phyloP scores from a whole-genome alignment of 192 early-diverging fungal genomes.

The Coemansia sp. region DNA sequence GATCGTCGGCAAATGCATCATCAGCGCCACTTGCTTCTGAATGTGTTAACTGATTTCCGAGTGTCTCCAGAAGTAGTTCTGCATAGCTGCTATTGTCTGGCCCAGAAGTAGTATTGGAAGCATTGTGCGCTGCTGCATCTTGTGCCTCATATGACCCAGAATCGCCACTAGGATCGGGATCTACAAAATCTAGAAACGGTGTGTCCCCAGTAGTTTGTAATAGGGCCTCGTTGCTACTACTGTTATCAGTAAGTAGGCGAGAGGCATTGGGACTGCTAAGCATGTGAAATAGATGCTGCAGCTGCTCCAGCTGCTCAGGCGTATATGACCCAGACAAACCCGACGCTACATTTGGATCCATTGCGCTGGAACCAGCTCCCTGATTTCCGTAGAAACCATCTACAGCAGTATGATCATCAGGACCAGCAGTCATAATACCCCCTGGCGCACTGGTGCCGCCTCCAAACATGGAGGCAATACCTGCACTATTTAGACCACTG shows the following conservation, averaged over 20 bases:
- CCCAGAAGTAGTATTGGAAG: neutral
- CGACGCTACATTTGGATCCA: constrained; percentile 8
- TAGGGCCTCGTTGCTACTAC: neutral
- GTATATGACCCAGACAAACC: constrained; percentile 17
- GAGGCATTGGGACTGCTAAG: constrained; percentile 14
- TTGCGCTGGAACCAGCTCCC: neutral
- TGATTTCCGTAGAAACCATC: neutral
- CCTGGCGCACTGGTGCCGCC: neutral
- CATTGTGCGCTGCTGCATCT: neutral
- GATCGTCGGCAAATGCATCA: constrained; percentile 3
- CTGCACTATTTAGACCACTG: neutral
- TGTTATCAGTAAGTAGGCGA: constrained; percentile 26
- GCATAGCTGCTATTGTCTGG: constrained; percentile 12
- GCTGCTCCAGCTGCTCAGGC: constrained; percentile 30
- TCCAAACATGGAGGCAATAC: neutral
- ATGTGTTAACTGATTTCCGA: neutral
- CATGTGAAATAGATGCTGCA: constrained; percentile 20
- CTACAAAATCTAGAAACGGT: constrained; percentile 49
- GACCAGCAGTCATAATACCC: neutral
- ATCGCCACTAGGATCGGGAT: constrained; percentile 24
- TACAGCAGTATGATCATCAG: neutral
- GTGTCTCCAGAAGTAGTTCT: constrained; percentile 13
- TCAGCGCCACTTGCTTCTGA: neutral
- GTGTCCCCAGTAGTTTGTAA: constrained; percentile 7
- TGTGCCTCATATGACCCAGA: neutral